Evolutionary conservation across 2,329 filamentous ascomycete species (phyloP).

Genomic region (Helminthosporium solani): DNA sequence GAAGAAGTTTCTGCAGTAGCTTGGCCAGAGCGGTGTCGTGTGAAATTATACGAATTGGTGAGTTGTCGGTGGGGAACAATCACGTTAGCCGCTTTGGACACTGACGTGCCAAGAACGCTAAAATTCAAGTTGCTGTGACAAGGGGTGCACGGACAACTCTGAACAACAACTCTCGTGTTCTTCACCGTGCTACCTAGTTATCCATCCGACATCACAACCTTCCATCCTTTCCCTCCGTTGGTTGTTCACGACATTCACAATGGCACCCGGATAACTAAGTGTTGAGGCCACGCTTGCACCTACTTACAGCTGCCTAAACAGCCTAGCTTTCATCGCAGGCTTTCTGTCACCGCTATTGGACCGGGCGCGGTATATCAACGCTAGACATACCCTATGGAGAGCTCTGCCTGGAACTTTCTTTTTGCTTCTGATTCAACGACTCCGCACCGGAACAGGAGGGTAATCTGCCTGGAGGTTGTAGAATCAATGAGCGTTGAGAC

Average conservation of each 20-base stretch:
- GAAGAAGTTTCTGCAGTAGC: too few species aligned
- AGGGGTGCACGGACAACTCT: not conserved
- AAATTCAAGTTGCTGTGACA: not conserved
- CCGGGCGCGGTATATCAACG: slow-evolving; percentile 7
- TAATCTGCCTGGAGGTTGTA: not conserved
- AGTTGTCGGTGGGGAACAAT: too few species aligned
- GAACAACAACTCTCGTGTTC: slow-evolving; percentile 8
- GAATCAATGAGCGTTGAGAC: slow-evolving; percentile 1
- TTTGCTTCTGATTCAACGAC: not conserved
- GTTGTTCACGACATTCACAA: not conserved
- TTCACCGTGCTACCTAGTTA: not conserved
- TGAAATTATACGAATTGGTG: too few species aligned
- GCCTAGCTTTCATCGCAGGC: slow-evolving; percentile 1
- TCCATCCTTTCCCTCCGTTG: not conserved
- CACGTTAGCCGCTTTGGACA: too few species aligned
- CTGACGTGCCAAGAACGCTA: not conserved
- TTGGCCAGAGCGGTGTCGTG: too few species aligned
- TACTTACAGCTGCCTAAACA: not conserved
- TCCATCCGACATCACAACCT: not conserved
- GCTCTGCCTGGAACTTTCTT: slow-evolving; percentile 1
- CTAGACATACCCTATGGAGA: slow-evolving; percentile 3
- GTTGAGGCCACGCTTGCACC: not conserved
- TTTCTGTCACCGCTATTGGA: slow-evolving; percentile 4
- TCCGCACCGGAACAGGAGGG: not conserved
- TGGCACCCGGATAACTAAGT: not conserved